These are phyloP conservation scores for Saccharomyces paradoxus DNA, from an alignment of 805 yeast species.

Conservation along the genomic window DNA sequence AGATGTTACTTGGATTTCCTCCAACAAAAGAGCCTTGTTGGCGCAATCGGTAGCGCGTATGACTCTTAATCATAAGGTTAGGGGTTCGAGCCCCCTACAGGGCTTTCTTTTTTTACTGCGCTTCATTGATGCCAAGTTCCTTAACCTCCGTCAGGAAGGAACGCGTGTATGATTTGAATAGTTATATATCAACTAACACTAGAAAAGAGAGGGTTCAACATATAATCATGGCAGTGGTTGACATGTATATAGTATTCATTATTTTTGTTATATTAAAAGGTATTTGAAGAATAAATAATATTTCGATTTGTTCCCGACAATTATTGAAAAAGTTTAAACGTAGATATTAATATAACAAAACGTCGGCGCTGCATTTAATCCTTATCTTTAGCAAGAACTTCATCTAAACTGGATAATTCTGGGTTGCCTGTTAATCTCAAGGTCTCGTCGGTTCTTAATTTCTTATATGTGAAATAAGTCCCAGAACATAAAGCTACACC, in stretches of 20 bases:
- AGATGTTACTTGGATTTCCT: too few relatives aligned
- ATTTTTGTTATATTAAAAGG: neutral
- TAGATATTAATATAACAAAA: neutral
- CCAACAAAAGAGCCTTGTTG: constrained; percentile 14
- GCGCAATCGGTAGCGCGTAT: constrained; percentile 25
- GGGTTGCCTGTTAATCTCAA: constrained; percentile 43
- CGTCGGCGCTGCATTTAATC: neutral
- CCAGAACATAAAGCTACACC: constrained; percentile 46
- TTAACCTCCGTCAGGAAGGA: too few relatives aligned
- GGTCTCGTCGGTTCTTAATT: constrained; percentile 40
- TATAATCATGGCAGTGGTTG: neutral
- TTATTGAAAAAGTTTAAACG: neutral
- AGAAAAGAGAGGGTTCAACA: neutral
- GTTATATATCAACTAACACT: neutral
- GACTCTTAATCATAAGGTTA: constrained; percentile 23
- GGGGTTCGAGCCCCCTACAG: constrained; percentile 24
- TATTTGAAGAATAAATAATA: neutral
- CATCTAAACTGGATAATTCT: constrained; percentile 28
- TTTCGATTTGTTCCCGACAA: neutral
- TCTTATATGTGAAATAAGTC: constrained; percentile 44
- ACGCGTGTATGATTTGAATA: too few relatives aligned
- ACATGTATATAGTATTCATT: neutral
- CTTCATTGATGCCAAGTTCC: too few relatives aligned
- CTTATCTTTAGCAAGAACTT: constrained; percentile 17
- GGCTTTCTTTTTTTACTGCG: constrained; percentile 11